phyloP scores from a whole-genome alignment of 495 filamentous ascomycete species.

The Cairneyella variabilis region DNA sequence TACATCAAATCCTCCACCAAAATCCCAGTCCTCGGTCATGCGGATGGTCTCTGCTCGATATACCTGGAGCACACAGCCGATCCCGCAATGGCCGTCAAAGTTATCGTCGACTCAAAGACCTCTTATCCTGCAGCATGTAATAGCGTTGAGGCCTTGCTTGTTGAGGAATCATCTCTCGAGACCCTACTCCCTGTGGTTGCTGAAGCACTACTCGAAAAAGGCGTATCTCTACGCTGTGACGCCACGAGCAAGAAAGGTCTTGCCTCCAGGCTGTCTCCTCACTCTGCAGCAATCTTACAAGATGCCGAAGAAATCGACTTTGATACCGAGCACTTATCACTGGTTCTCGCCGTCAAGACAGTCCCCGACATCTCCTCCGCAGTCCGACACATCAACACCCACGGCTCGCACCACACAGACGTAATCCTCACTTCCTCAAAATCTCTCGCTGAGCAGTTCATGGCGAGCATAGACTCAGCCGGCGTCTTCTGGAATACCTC shows the following conservation, averaged over 20 bases:
- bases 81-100: slow-evolving; percentile 62
- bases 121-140: slow-evolving; percentile 98
- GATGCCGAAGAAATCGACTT: slow-evolving; percentile 68
- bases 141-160: slow-evolving; percentile 80
- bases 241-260: slow-evolving; percentile 58
- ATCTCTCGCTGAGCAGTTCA: slow-evolving; percentile 69
- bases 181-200: slow-evolving; percentile 71
- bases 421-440: slow-evolving; percentile 71
- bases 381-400: slow-evolving; percentile 82
- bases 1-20: slow-evolving; percentile 86
- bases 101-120: slow-evolving; percentile 88
- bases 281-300: slow-evolving; percentile 42
- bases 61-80: slow-evolving; percentile 84
- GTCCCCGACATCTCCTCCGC: slow-evolving; percentile 65
- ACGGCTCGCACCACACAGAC: slow-evolving; percentile 95
- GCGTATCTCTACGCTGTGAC: slow-evolving; percentile 86
- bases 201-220: slow-evolving; percentile 63
- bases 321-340: slow-evolving; percentile 83
- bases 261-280: slow-evolving; percentile 29
- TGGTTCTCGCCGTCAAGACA: slow-evolving; percentile 80
- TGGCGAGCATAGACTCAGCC: slow-evolving; percentile 78
- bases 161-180: slow-evolving; percentile 67
- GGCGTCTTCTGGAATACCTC: slow-evolving; percentile 98
- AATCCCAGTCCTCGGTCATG: slow-evolving; percentile 95
- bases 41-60: slow-evolving; percentile 87